Evolutionary conservation across 2,329 filamentous ascomycete genomes (phyloP).

Genomic region (Ophiostoma sp.): DNA sequence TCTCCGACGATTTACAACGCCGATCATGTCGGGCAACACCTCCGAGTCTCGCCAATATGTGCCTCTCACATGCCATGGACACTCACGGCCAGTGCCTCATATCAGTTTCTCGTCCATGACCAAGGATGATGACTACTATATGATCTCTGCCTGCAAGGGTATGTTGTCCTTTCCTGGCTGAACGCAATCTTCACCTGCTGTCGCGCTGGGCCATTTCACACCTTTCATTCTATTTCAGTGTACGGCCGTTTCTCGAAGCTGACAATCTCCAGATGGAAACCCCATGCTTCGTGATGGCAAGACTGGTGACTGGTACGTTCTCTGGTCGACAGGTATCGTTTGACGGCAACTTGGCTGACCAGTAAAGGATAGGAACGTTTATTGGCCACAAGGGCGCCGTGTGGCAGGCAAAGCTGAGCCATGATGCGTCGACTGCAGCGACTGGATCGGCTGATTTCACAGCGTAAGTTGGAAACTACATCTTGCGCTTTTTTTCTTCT

Average conservation of each 20-base stretch:
- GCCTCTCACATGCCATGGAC: conserved; percentile 89
- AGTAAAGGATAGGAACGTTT: conserved; percentile 94
- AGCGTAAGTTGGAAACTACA: conserved; percentile 58
- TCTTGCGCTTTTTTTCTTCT: no score
- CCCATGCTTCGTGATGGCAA: conserved; percentile 96
- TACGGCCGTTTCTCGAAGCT: neutral
- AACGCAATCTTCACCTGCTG: neutral
- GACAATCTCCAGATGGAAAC: conserved; percentile 72
- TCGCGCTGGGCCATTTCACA: no score
- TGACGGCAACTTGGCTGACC: conserved; percentile 42
- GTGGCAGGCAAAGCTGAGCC: conserved; percentile 90
- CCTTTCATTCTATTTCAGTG: neutral
- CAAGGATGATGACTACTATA: conserved; percentile 81
- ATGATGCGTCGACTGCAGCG: conserved; percentile 82
- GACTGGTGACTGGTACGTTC: conserved; percentile 81
- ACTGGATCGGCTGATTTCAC: conserved; percentile 97
- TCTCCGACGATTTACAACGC: neutral
- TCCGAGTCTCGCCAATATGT: conserved; percentile 61
- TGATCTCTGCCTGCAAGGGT: conserved; percentile 94
- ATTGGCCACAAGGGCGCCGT: conserved; percentile 98
- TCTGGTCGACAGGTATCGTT: neutral
- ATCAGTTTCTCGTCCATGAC: conserved; percentile 83
- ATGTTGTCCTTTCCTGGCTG: conserved; percentile 11
- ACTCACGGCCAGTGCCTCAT: conserved; percentile 89
- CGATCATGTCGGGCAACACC: conserved; percentile 36